phyloP scores from a whole-genome alignment of 345 rosid species.

The Salix purpurea region DNA sequence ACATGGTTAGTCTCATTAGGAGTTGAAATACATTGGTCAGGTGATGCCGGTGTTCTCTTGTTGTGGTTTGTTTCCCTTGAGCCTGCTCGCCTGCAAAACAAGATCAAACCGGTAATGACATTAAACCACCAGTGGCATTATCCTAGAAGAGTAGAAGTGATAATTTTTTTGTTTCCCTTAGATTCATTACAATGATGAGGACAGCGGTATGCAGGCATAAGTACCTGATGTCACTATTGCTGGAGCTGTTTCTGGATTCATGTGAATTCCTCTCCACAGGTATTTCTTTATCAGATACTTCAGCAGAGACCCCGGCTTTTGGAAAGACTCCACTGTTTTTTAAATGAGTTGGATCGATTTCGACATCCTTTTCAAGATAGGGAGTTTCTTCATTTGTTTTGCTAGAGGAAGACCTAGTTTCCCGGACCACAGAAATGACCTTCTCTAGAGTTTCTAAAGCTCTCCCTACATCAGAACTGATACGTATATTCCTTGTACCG shows the following conservation, averaged over 20 bases:
- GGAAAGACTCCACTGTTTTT: slow-evolving; percentile 24
- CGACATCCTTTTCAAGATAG: slow-evolving; percentile 14
- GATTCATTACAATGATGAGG: background rate
- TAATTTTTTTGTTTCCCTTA: background rate
- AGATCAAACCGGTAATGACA: background rate
- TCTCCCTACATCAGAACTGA: slow-evolving; percentile 63
- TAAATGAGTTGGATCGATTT: slow-evolving; percentile 12
- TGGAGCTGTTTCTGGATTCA: slow-evolving; percentile 30
- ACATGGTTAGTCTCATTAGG: slow-evolving; percentile 20
- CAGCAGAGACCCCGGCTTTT: slow-evolving; percentile 23
- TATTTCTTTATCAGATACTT: slow-evolving; percentile 23
- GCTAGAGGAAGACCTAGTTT: slow-evolving; percentile 25
- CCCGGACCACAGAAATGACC: slow-evolving; percentile 51
- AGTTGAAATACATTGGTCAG: slow-evolving; percentile 24
- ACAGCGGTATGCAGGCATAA: background rate
- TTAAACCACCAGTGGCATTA: background rate
- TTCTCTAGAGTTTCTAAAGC: slow-evolving; percentile 74
- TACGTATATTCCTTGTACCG: slow-evolving; percentile 27
- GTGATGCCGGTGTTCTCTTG: slow-evolving; percentile 54
- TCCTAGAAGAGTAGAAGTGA: background rate
- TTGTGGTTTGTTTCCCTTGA: slow-evolving; percentile 53
- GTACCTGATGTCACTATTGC: slow-evolving; percentile 38
- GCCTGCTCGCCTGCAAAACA: slow-evolving; percentile 36
- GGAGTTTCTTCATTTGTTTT: slow-evolving; percentile 32
- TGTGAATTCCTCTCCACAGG: slow-evolving; percentile 32